phyloP scores from a whole-genome alignment of 495 filamentous ascomycete species.

The Aspergillus nidulans region DNA sequence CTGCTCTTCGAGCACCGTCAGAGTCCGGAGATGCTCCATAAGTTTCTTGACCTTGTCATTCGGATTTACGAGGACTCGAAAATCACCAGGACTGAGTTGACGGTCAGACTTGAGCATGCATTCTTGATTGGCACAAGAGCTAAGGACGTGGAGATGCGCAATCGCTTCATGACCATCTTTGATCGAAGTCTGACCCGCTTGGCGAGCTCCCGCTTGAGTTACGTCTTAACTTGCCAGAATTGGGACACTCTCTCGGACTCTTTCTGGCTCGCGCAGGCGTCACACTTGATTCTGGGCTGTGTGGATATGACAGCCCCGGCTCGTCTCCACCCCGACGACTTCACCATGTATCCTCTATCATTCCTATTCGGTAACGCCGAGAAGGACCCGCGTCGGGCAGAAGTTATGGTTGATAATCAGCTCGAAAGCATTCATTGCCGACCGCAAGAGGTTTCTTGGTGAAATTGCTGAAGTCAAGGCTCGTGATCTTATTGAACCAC shows the following conservation, averaged over 20 bases:
- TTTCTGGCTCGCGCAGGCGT: constrained; percentile 94
- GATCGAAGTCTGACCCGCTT: constrained; percentile 85
- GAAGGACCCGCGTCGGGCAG: constrained; percentile 66
- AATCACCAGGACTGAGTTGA: constrained; percentile 90
- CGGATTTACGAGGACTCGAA: constrained; percentile 95
- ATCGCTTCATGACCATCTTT: constrained; percentile 91
- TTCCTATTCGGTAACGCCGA: constrained; percentile 58
- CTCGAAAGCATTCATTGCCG: constrained; percentile 74
- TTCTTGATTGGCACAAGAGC: constrained; percentile 95
- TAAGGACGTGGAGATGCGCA: constrained; percentile 94
- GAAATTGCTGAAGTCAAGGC: constrained; percentile 80
- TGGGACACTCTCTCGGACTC: constrained; percentile 94
- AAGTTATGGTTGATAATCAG: constrained; percentile 72
- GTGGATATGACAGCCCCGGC: constrained; percentile 76
- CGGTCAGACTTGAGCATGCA: constrained; percentile 92
- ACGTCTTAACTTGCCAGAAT: constrained; percentile 88
- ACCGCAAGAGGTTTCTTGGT: constrained; percentile 72
- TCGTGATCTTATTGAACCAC: constrained; percentile 81
- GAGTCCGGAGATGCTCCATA: constrained; percentile 78
- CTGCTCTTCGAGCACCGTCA: constrained; percentile 80
- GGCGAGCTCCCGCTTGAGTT: constrained; percentile 77
- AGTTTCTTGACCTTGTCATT: constrained; percentile 93
- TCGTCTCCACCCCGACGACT: constrained; percentile 77
- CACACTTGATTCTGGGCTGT: constrained; percentile 83
- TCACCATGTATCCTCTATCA: constrained; percentile 66